These are phyloP conservation scores for Pichia thaimueangensis DNA, from an alignment of 805 yeast genomes.

Conservation along the genomic window DNA sequence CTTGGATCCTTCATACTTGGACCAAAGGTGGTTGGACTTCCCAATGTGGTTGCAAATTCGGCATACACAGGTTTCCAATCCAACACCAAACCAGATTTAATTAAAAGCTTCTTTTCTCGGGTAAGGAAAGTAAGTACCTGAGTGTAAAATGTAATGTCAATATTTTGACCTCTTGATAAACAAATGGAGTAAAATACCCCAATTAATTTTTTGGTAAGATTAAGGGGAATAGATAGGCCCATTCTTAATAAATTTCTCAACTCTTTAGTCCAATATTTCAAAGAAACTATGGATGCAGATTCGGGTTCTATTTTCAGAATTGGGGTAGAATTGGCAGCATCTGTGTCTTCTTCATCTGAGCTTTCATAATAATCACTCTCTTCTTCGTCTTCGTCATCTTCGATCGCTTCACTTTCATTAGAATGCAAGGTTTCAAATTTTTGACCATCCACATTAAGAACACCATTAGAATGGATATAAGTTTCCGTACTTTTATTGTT, in stretches of 20 bases:
- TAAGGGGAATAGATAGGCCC: slow-evolving; percentile 74
- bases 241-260: slow-evolving; percentile 68
- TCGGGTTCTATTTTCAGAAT: slow-evolving; percentile 58
- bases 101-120: slow-evolving; percentile 37
- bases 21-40: slow-evolving; percentile 43
- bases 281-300: slow-evolving; percentile 67
- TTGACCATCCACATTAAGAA: slow-evolving; percentile 30
- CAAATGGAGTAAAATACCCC: slow-evolving; percentile 66
- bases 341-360: slow-evolving; percentile 34
- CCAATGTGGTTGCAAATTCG: slow-evolving; percentile 33
- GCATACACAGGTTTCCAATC: slow-evolving; percentile 45
- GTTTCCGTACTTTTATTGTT: slow-evolving; percentile 37
- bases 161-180: slow-evolving; percentile 63
- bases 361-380: slow-evolving; percentile 31
- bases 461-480: slow-evolving; percentile 44
- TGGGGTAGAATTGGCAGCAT: slow-evolving; percentile 33
- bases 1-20: slow-evolving; percentile 45
- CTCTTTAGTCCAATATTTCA: slow-evolving; percentile 84
- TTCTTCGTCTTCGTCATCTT: slow-evolving; percentile 34
- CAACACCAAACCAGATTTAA: slow-evolving; percentile 35
- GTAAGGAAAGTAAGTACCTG: slow-evolving; percentile 56
- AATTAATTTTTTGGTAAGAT: slow-evolving; percentile 53
- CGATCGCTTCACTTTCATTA: slow-evolving; percentile 29
- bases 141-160: slow-evolving; percentile 54
- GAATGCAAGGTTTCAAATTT: slow-evolving; percentile 22